Evolutionary conservation across 768 basidiomycete genomes (phyloP), one percentile per base, ranked within the genome.

Genomic region (Tulasnella sp.): DNA sequence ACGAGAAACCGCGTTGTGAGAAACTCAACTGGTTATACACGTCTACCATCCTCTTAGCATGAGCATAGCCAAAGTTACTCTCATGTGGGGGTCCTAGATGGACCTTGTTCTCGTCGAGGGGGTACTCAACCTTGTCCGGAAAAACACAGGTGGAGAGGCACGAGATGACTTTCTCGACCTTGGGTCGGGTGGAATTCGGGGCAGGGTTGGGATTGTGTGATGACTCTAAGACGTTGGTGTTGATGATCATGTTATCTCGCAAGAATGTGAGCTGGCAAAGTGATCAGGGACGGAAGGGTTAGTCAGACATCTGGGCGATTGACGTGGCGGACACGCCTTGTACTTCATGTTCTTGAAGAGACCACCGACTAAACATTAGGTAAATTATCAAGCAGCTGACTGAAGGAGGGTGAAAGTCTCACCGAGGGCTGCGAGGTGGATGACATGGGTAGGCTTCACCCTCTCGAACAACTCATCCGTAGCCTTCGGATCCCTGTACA

Each of bases 71-170:
- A 71, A 89, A 97, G 76, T 97, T 97, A 63, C 87, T 90, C 57
- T 83, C 75, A 67, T 98, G 94, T 5, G 93, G 93, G 19, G 87
- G 88, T 17, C 93, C 93, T 34, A 77, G 75, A 69, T 98, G 94
- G 58, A 98, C 84, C 72, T 92, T 93, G 63, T 76, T 79, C 72
- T 98, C 93, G 63, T 90, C 86, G 25, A 98, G 78, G 12, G 93
- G 94, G 68, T 93, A 96, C 51, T 81, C 77, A 62, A 93, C 91
- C 68, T 91, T 86, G 70, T 97, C 93, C 0, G 93, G 93, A 74
- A 93, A 98, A 43, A 98, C 90, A 67, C 93, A 98, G 39, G 94
- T 97, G 8, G 93, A 96, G 36, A 97, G 80, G 66, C 93, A 97
- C 11, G 93, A 96, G 58, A 98, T 84, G 63, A 94, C 76, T 70